A percentile compares a stretch with the other conserved stretches of the same genome.
Conservation (phyloP, 352 stramenopile genomes). For the Phytophthora pinifolia region DNA sequence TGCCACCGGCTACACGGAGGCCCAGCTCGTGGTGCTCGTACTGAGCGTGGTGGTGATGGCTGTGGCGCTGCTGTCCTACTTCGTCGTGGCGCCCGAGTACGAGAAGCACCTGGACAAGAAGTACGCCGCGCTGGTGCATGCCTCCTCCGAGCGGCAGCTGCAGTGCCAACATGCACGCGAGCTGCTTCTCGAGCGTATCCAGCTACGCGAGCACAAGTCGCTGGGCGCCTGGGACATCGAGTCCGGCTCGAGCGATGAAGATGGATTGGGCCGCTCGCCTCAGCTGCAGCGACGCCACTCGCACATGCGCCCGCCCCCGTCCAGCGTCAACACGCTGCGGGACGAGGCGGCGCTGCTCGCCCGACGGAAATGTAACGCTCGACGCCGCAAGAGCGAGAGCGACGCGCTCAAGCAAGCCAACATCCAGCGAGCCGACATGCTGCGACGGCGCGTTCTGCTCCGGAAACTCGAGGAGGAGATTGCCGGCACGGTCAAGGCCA, state of each 20-base stretch:
- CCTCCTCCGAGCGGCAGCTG: constrained; percentile 28
- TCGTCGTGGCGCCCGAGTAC: constrained; percentile 75
- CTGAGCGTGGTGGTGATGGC: constrained; percentile 52
- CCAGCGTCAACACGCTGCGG: constrained; percentile 11
- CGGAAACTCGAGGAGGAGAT: constrained; percentile 78
- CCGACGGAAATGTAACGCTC: constrained; percentile 33
- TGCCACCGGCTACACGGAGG: constrained; percentile 40
- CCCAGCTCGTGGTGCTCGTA: constrained; percentile 55
- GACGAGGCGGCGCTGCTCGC: constrained; percentile 21
- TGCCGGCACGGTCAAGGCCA: constrained; percentile 64
- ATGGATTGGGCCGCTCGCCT: constrained; percentile 13
- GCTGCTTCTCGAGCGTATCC: constrained; percentile 22
- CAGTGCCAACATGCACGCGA: constrained; percentile 25
- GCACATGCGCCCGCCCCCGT: constrained; percentile 21
- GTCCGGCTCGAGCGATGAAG: constrained; percentile 47
- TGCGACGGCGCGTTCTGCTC: constrained; percentile 60
- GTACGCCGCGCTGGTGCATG: constrained; percentile 42
- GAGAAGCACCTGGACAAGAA: constrained; percentile 70
- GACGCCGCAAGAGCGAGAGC: constrained; percentile 69
- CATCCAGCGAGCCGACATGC: constrained; percentile 57
- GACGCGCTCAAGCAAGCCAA: constrained; percentile 58
- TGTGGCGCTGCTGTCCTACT: constrained; percentile 76
- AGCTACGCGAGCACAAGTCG: constrained; percentile 41
- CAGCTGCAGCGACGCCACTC: constrained; percentile 21
- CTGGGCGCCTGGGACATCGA: constrained; percentile 50